These are phyloP conservation scores for Kondoa malvinella DNA, from an alignment of 768 basidiomycete genomes.

Conservation along the genomic window DNA sequence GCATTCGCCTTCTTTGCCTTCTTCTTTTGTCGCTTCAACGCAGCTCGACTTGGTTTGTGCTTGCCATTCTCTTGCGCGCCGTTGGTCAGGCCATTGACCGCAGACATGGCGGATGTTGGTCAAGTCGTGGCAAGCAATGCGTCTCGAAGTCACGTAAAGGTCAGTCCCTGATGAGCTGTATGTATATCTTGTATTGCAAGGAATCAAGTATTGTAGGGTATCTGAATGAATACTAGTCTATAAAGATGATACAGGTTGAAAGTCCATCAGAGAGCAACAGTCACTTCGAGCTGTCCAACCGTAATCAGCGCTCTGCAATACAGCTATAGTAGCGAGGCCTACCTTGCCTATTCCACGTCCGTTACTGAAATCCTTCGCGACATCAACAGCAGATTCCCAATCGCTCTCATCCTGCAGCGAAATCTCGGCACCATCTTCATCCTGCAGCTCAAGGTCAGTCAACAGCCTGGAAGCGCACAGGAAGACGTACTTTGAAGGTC, in stretches of 20 bases:
- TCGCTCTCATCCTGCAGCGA: background rate
- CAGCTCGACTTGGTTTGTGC: constrained; percentile 11
- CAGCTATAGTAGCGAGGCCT: background rate
- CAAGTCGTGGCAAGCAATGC: no score
- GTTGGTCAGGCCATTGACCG: background rate
- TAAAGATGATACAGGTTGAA: no score
- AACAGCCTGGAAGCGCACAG: background rate
- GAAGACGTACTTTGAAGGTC: background rate
- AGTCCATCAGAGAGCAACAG: background rate
- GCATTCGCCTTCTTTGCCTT: constrained; percentile 22
- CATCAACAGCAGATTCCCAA: background rate
- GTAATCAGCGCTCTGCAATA: background rate
- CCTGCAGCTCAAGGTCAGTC: background rate
- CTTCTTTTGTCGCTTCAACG: constrained; percentile 15
- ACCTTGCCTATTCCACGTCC: background rate
- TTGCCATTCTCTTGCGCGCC: background rate
- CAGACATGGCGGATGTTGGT: background rate
- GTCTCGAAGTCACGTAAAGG: no score
- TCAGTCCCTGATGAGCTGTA: no score
- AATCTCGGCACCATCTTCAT: background rate
- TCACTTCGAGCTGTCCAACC: background rate
- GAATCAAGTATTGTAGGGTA: no score
- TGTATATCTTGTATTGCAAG: no score
- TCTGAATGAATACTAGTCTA: no score
- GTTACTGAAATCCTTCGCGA: background rate